Base-by-base conservation (phyloP, 2,329 filamentous ascomycete species). In the Penicillium sclerotiorum region DNA sequence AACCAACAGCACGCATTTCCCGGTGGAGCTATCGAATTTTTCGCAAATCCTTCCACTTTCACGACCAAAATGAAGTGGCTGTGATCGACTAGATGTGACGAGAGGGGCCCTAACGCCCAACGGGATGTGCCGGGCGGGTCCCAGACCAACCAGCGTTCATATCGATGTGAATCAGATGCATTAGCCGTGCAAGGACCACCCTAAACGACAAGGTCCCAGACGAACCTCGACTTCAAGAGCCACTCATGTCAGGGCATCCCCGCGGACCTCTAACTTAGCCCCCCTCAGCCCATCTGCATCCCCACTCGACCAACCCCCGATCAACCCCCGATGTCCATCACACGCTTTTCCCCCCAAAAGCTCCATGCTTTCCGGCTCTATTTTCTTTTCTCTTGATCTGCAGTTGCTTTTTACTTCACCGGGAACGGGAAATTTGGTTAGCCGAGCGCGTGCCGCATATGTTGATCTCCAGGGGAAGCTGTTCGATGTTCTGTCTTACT, bases 111-210 rank as follows among this genome's bases (percentile, higher is more conserved):
- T 40, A 53, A 56, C 55, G 46, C 42, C 52, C 45, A 55, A 61
- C 56, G 58, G 55, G 47, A 56, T 47, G 45, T 48, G 48, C 54
- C 55, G 58, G 50, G 59, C 55, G 56, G 55, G 53, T 52, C 40
- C 22, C 32, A 38, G 25, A n/a, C 59, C 59, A 62, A 62, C 55
- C 56, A 62, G 46, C 44, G 23, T 22, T 7, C 36, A 20, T 15
- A 18, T 36, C 40, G 27, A 55, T 55, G 59, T 61, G 59, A 62
- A 62, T 48, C 22, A 52, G 53, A 51, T 62, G 59, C 58, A 62
- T 55, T 62, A 60, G 59, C 18, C 11, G 22, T 45, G 49, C 25
- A 44, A 36, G 33, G 36, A 27, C 45, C 43, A 30, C 36, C 30
- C 42, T 45, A 40, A 49, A n/a, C 28, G 36, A 51, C 43, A 20